Evolutionary conservation across 352 stramenopile species (phyloP).

Genomic region (Phytophthora parvispora): DNA sequence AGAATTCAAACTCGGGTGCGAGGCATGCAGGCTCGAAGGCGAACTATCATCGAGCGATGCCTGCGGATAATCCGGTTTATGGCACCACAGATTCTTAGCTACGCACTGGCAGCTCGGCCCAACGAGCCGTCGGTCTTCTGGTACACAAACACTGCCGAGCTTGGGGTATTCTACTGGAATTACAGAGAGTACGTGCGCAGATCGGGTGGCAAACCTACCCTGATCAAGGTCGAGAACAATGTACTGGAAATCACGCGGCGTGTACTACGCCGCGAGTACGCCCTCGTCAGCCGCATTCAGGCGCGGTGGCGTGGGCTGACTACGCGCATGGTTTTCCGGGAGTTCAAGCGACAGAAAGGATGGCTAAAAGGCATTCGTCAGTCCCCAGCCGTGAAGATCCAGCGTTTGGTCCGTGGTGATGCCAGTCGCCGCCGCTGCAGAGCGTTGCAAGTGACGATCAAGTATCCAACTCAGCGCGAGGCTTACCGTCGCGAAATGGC

Average conservation of each 20-base stretch:
- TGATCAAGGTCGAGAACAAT: constrained; percentile 83
- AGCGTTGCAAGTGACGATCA: constrained; percentile 48
- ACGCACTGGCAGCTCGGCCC: constrained; percentile 39
- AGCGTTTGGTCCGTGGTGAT: constrained; percentile 69
- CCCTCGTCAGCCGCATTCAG: constrained; percentile 81
- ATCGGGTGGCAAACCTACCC: constrained; percentile 58
- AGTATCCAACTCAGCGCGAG: constrained; percentile 54
- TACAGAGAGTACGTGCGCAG: constrained; percentile 84
- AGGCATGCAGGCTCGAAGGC: constrained; percentile 67
- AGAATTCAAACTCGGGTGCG: constrained; percentile 70
- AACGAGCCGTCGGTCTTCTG: constrained; percentile 76
- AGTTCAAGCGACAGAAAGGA: constrained; percentile 73
- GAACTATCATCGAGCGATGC: constrained; percentile 74
- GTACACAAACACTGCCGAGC: constrained; percentile 74
- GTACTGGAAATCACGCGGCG: constrained; percentile 74
- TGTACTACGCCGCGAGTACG: constrained; percentile 72
- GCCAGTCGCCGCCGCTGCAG: constrained; percentile 40
- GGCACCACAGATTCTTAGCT: constrained; percentile 59
- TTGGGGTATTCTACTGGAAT: constrained; percentile 75
- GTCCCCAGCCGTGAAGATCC: constrained; percentile 77
- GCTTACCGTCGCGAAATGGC: constrained; percentile 49
- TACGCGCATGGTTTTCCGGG: constrained; percentile 67
- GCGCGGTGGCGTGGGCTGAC: constrained; percentile 67
- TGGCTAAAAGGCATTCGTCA: constrained; percentile 71
- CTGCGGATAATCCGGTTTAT: constrained; percentile 67